Base-by-base conservation (phyloP, 2,329 filamentous ascomycete genomes). In the Cercospora zeae-maydis region DNA sequence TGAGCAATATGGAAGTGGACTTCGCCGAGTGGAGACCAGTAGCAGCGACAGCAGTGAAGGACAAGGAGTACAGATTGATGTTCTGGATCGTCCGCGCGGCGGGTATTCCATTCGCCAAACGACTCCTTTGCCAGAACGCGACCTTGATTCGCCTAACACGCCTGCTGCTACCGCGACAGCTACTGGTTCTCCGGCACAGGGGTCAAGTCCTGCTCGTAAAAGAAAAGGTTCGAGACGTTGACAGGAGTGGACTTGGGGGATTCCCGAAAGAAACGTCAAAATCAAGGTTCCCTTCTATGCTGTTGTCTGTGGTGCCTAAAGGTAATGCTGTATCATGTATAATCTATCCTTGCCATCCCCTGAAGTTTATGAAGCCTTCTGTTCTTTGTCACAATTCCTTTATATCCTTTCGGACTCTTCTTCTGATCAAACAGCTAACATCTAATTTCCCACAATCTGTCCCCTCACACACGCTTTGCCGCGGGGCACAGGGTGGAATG, bases 41-140 rank as follows among this genome's bases (percentile, higher is more conserved):
- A 68, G 67, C 57, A 62, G 65, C 21, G 63, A 66, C 11, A 69
- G 71, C 33, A 66, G 66, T n/a, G 71, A 73, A 9, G 70, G 71
- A 37, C 68, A 72, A 59, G 73, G 72, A 4, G 72, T 74, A 53
- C 69, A 71, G 56, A 68, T 74, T 13, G 63, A 72, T n/a, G 65
- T 72, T 54, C 56, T 68, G 47, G 63, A 67, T 2, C 70, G 71
- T 54, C 65, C 59, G 39, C 66, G 64, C 39, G 66, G 60, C 36
- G 70, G 70, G 27, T 72, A 70, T 45, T 37, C 62, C 11, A 67
- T 70, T 37, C 66, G 66, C 4, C 53, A 61, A 36, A 58, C 42
- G 16, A 58, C 33, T 24, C 57, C 61, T 34, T 21, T 52, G n/a
- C 11, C 6, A 2, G 57, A 59, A n/a, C 36, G 31, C 2, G 57